Evolutionary conservation across 352 stramenopile species (phyloP).

Genomic region (Pythium chondricola): DNA sequence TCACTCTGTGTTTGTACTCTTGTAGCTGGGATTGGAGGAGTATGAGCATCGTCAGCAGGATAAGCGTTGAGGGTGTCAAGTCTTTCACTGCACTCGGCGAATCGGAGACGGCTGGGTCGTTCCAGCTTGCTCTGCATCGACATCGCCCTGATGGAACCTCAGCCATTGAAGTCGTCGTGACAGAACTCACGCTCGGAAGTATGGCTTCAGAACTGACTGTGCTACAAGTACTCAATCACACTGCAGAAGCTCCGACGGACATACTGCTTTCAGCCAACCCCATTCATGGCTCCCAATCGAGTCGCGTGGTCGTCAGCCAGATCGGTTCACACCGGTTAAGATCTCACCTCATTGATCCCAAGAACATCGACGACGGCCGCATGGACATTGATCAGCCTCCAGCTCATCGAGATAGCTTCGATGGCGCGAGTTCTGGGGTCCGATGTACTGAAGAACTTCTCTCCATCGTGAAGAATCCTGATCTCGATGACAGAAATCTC

Average conservation of each 20-base stretch:
- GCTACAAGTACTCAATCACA: too few relatives aligned
- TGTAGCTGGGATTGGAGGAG: constrained; percentile 25
- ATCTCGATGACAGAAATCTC: neutral
- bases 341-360: neutral
- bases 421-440: neutral
- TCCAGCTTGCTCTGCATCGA: too few relatives aligned
- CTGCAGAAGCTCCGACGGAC: too few relatives aligned
- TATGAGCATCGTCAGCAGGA: too few relatives aligned
- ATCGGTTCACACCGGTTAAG: neutral
- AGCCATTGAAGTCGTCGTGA: too few relatives aligned
- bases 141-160: too few relatives aligned
- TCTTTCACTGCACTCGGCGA: neutral
- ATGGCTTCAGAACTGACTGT: too few relatives aligned
- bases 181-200: too few relatives aligned
- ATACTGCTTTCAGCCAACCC: too few relatives aligned
- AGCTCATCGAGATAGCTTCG: neutral
- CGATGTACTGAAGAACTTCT: constrained; percentile 1
- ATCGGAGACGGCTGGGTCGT: neutral
- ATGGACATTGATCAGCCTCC: neutral
- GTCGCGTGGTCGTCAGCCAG: constrained; percentile 1
- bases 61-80: neutral
- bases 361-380: neutral
- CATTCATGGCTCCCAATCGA: too few relatives aligned
- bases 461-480: neutral
- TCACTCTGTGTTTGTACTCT: neutral